Base-by-base conservation (phyloP, 495 filamentous ascomycete genomes). In the Tricharina praecox region DNA sequence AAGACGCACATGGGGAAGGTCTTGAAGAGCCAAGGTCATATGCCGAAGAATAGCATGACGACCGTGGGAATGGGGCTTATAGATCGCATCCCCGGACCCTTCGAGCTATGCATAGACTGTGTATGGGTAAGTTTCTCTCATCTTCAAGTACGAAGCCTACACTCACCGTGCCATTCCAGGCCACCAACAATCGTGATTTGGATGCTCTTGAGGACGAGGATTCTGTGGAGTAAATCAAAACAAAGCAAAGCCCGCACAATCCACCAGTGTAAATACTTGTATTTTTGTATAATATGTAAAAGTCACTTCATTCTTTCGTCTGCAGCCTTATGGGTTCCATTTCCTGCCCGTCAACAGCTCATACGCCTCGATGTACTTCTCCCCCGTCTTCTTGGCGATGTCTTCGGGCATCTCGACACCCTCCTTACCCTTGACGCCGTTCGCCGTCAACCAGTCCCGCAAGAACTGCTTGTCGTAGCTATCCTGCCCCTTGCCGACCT, bases 381-480 rank as follows among this genome's bases (percentile, higher is more conserved):
- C 66, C 13, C 65, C 66, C 20, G 80, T 87, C 61, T 71, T 69
- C 53, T 65, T 53, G n/a, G 69, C 72, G 48, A 87, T 68, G 41
- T 81, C 75, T 18, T 74, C 68, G 3, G 73, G 76, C 69, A 86
- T 77, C 23, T 64, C 65, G 11, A 85, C 76, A 5, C 76, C 76
- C 23, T 73, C 63, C 63, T 78, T 78, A 3, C 79, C 79, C 65
- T 84, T 79, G 30, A 88, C 58, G 1, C 81, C 81, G 47, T 77
- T 67, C 30, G 54, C 56, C 0, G 74, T 78, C 61, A 97, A 63
- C 86, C 87, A 97, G 64, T 95, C 79, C 18, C 88, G 68, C 58
- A 95, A 53, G 54, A 72, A 81, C 71, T 95, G 90, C 73, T 97
- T 96, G 61, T 96, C 88, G 47, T 79, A 87, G 64, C 81, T 87